Evolutionary conservation across 305 asterid species (phyloP), one percentile per base, ranked within the genome.

Genomic region (Stenogyne calaminthoides): DNA sequence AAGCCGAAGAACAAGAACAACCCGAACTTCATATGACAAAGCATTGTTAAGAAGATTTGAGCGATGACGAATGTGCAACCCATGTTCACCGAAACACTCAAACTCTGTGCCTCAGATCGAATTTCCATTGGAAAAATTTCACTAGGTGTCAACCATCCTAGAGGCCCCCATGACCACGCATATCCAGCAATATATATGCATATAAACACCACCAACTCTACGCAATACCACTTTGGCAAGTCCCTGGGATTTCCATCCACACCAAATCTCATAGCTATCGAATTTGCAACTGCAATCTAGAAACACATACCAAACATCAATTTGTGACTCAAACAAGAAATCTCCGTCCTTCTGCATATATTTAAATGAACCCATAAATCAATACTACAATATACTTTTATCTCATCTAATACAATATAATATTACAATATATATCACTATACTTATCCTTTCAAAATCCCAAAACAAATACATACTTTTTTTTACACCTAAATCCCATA

Each of bases 151-250:
- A 86, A 56, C 93, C 96, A 89, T 0, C 94, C 97, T 1, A 91
- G 78, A 4, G 97, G 97, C 1, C 97, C 97, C 97, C 97, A 91
- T 11, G 97, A 91, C 96, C 96, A 88, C 0, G 92, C 92, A 70
- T 83, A 91, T 54, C 92, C 96, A 46, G 91, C 81, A 1, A 91
- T 93, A 57, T 81, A 89, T 27, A 78, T 54, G 73, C 25, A 1
- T 64, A 91, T 91, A 37, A 91, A 86, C 57, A 83, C 36, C 18
- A 91, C 90, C 39, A 91, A 88, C 58, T 88, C 79, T 19, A 73
- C 27, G 0, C 88, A 96, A 46, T 84, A 89, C 94, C 92, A 86
- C 64, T 80, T 85, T 2, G 92, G 89, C 1, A 89, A 12, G 4
- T 47, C 19, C 55, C 3, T 18, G 19, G 0, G 52, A 39, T 2